Conservation (phyloP, 2,329 filamentous ascomycete species). For the Drechslerella stenobrocha region DNA sequence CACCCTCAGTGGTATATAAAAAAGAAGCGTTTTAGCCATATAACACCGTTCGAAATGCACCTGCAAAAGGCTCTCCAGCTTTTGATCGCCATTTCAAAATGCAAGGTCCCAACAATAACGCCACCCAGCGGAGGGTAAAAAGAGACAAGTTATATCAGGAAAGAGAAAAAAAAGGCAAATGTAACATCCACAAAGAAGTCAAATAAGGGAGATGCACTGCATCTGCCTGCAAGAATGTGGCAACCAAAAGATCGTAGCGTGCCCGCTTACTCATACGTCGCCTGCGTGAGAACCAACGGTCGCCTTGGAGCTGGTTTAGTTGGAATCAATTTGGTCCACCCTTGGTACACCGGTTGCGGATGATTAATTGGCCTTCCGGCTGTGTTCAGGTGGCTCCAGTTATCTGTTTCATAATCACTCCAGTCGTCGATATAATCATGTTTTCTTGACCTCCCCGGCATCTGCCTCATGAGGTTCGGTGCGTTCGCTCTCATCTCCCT, state of each 20-base stretch:
- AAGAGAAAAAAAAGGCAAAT: slow-evolving; percentile 24
- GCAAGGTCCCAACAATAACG: slow-evolving; percentile 15
- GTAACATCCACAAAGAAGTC: not conserved
- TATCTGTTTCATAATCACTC: slow-evolving; percentile 15
- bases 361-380: slow-evolving; percentile 10
- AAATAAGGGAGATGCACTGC: not conserved
- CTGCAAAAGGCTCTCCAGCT: slow-evolving; percentile 6
- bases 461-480: slow-evolving; percentile 48
- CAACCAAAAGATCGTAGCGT: no score
- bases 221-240: slow-evolving; percentile 53
- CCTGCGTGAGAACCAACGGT: no score
- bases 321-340: slow-evolving; percentile 10
- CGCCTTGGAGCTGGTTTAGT: not conserved
- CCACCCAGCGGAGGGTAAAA: slow-evolving; percentile 46
- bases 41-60: slow-evolving; percentile 42
- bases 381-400: slow-evolving; percentile 10
- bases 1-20: no score
- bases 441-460: not conserved
- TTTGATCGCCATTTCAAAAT: slow-evolving; percentile 19
- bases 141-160: slow-evolving; percentile 50
- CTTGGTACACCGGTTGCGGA: slow-evolving; percentile 3
- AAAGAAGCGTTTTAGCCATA: no score
- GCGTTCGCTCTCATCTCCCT: slow-evolving; percentile 61
- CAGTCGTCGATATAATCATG: slow-evolving; percentile 20
- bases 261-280: no score